These are phyloP conservation scores for Cucurbita argyrosperma DNA, from an alignment of 306 rosid genomes.

Conservation along the genomic window DNA sequence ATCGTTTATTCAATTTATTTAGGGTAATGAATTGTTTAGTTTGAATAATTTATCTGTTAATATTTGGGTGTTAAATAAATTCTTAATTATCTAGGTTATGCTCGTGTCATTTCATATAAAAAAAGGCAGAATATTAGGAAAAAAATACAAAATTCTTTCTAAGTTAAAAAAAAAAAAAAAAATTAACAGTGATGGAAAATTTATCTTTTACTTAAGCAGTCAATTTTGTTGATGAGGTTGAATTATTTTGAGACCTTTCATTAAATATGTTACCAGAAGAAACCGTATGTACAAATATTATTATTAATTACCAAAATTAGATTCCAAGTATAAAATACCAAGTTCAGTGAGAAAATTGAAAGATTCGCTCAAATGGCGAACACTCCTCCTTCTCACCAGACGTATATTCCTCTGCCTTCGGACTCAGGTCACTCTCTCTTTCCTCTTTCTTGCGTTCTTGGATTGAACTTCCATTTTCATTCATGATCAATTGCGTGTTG, in stretches of 20 bases:
- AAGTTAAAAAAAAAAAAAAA: no score
- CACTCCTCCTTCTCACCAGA: slow-evolving; percentile 24
- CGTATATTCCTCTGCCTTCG: slow-evolving; percentile 33
- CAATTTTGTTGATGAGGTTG: no score
- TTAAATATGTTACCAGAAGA: background rate
- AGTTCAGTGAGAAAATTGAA: background rate
- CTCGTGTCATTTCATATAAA: no score
- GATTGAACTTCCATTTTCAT: background rate
- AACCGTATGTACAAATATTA: background rate
- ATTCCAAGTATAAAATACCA: background rate
- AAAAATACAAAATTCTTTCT: no score
- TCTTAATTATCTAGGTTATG: no score
- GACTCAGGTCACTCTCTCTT: slow-evolving; percentile 31
- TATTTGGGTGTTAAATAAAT: no score
- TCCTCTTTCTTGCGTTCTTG: background rate
- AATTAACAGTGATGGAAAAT: no score
- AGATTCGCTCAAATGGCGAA: slow-evolving; percentile 51
- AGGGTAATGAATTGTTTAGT: no score
- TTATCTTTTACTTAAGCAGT: no score
- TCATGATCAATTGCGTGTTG: background rate
- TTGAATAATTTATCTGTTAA: no score
- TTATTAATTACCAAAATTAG: background rate
- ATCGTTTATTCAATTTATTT: no score
- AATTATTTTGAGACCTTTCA: background rate
- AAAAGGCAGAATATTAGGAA: no score